phyloP scores from a whole-genome alignment of 2,329 filamentous ascomycete genomes.

The Alternaria triticina region DNA sequence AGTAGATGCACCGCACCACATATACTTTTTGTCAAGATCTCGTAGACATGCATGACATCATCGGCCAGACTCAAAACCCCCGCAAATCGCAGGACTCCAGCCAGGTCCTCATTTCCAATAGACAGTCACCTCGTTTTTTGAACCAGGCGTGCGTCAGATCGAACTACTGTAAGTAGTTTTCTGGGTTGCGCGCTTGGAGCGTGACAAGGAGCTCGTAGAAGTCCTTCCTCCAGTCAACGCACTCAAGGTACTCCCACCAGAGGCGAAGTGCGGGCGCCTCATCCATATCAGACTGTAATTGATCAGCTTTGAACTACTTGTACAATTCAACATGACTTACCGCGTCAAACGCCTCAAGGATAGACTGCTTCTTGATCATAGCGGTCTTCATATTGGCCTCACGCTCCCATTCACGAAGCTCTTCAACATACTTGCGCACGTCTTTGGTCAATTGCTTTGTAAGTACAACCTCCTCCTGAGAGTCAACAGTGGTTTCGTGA shows the following conservation, averaged over 20 bases:
- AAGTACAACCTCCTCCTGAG: slow-evolving; percentile 27
- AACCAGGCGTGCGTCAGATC: neutral
- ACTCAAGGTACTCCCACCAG: slow-evolving; percentile 58
- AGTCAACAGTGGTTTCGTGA: slow-evolving; percentile 19
- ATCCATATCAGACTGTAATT: slow-evolving; percentile 46
- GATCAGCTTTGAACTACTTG: neutral
- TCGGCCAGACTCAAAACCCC: neutral
- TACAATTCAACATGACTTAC: slow-evolving; percentile 28
- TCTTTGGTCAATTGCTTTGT: slow-evolving; percentile 36
- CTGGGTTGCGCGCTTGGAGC: slow-evolving; percentile 20
- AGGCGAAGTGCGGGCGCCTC: slow-evolving; percentile 51
- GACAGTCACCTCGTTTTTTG: neutral
- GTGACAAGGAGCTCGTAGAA: slow-evolving; percentile 52
- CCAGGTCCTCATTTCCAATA: neutral
- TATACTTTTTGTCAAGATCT: neutral
- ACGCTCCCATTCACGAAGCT: slow-evolving; percentile 51
- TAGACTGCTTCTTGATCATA: slow-evolving; percentile 44
- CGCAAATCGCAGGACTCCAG: neutral
- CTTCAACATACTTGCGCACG: slow-evolving; percentile 42
- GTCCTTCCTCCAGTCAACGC: slow-evolving; percentile 48
- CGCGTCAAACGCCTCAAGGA: slow-evolving; percentile 50
- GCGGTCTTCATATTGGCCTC: slow-evolving; percentile 44
- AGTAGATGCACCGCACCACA: neutral
- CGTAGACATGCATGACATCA: neutral
- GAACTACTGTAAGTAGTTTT: slow-evolving; percentile 3